A percentile compares a stretch with the other conserved stretches of the same genome.
Conservation (phyloP, 2,329 filamentous ascomycete genomes). For the Fusarium torulosum region DNA sequence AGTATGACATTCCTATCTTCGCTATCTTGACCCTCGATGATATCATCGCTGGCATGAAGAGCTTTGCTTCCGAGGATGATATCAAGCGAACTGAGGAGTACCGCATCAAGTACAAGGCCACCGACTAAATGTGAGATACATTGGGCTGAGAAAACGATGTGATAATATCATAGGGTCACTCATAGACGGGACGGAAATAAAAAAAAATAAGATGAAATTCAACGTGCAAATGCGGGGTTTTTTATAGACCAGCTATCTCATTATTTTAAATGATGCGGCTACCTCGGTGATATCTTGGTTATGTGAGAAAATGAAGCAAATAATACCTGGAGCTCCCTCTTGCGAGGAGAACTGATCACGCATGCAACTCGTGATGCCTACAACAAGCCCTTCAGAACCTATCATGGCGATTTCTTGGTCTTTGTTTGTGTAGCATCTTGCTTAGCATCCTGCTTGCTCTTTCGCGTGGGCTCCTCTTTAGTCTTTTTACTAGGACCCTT, state of each 20-base stretch:
- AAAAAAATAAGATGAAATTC: conserved; percentile 4
- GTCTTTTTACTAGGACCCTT: conserved; percentile 43
- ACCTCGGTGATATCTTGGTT: conserved; percentile 21
- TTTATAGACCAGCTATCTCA: conserved; percentile 42
- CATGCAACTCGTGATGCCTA: conserved; percentile 1
- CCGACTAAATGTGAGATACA: conserved; percentile 58
- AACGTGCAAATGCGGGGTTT: conserved; percentile 24
- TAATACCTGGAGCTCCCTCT: conserved; percentile 14
- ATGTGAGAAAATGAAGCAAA: conserved; percentile 21
- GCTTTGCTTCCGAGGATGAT: conserved; percentile 71
- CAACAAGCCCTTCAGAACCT: conserved; percentile 3
- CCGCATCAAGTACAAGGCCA: conserved; percentile 73
- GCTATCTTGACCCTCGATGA: conserved; percentile 88
- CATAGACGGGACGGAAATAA: conserved; percentile 11
- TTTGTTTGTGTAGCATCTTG: conserved; percentile 34
- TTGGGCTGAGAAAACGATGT: conserved; percentile 8
- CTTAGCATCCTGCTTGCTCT: conserved; percentile 35
- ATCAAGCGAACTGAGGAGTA: conserved; percentile 80
- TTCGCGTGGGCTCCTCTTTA: conserved; percentile 44
- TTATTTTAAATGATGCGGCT: conserved; percentile 33
- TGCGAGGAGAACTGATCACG: conserved; percentile 8
- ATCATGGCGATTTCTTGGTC: conserved; percentile 20
- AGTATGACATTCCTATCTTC: conserved; percentile 85
- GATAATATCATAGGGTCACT: conserved; percentile 27
- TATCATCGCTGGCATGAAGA: conserved; percentile 77